phyloP scores from a whole-genome alignment of 2,329 filamentous ascomycete species.

The Penicillium sp. region DNA sequence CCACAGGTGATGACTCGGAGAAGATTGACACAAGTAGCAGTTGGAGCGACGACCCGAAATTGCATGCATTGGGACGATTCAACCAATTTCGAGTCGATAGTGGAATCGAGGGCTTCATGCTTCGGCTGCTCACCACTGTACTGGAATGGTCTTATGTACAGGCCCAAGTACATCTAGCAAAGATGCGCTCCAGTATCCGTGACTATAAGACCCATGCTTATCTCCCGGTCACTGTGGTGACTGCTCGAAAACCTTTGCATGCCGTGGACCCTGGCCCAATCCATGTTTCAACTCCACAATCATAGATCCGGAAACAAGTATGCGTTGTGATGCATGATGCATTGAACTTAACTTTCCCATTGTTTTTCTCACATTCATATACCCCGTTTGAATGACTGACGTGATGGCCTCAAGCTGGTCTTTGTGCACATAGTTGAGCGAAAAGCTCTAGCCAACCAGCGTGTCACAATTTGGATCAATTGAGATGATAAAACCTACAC shows the following conservation, averaged over 20 bases:
- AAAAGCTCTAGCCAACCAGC: too few relatives aligned
- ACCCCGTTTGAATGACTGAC: too few relatives aligned
- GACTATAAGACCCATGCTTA: slow-evolving; percentile 24
- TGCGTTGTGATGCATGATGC: too few relatives aligned
- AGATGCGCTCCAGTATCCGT: slow-evolving; percentile 22
- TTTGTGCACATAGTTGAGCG: too few relatives aligned
- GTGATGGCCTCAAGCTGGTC: too few relatives aligned
- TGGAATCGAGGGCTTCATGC: slow-evolving; percentile 22
- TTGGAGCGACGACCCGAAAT: slow-evolving; percentile 21
- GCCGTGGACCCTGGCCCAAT: neutral
- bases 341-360: too few relatives aligned
- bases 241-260: slow-evolving; percentile 18
- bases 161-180: slow-evolving; percentile 22
- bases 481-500: too few relatives aligned
- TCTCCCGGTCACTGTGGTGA: slow-evolving; percentile 19
- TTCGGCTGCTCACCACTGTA: slow-evolving; percentile 22
- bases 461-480: too few relatives aligned
- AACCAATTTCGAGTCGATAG: slow-evolving; percentile 20
- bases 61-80: slow-evolving; percentile 24
- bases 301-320: too few relatives aligned
- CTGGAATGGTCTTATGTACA: slow-evolving; percentile 24
- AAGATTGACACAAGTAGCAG: slow-evolving; percentile 3
- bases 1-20: neutral
- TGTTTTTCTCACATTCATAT: too few relatives aligned
- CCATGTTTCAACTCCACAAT: neutral